These are phyloP conservation scores for Blakeslea trispora DNA, from an alignment of 371 early-diverging fungal species.

Conservation along the genomic window DNA sequence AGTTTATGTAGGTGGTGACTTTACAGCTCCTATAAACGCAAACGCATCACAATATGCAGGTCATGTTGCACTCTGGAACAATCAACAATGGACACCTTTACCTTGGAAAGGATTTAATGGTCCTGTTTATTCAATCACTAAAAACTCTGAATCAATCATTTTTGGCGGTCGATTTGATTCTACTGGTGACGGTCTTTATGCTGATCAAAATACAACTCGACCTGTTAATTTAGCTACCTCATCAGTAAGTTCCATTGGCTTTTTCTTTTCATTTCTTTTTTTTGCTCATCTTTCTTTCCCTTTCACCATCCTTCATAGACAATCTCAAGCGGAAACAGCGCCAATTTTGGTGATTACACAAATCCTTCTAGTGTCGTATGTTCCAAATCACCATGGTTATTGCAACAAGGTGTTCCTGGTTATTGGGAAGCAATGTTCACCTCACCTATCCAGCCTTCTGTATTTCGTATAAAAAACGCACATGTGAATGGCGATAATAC, in stretches of 20 bases:
- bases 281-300: constrained; percentile 7
- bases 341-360: constrained; percentile 22
- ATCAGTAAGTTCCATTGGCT: constrained; percentile 21
- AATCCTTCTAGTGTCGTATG: constrained; percentile 43
- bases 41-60: constrained; percentile 39
- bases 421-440: constrained; percentile 69
- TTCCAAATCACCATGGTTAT: constrained; percentile 53
- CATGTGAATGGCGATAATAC: constrained; percentile 59
- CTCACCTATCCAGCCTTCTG: constrained; percentile 58
- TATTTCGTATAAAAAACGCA: constrained; percentile 67
- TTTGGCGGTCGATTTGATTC: constrained; percentile 51
- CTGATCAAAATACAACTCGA: constrained; percentile 34
- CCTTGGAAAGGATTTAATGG: constrained; percentile 59
- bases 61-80: constrained; percentile 51
- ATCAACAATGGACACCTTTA: constrained; percentile 47
- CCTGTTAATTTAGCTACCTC: constrained; percentile 33
- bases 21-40: constrained; percentile 33
- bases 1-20: constrained; percentile 61
- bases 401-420: constrained; percentile 72
- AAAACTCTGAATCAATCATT: constrained; percentile 30
- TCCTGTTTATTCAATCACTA: constrained; percentile 47
- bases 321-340: constrained; percentile 50
- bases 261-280: neutral
- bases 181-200: constrained; percentile 42
- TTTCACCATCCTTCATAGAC: no score